Conservation (phyloP, 73 alveolate genomes). For the Paramecium octaurelia region DNA sequence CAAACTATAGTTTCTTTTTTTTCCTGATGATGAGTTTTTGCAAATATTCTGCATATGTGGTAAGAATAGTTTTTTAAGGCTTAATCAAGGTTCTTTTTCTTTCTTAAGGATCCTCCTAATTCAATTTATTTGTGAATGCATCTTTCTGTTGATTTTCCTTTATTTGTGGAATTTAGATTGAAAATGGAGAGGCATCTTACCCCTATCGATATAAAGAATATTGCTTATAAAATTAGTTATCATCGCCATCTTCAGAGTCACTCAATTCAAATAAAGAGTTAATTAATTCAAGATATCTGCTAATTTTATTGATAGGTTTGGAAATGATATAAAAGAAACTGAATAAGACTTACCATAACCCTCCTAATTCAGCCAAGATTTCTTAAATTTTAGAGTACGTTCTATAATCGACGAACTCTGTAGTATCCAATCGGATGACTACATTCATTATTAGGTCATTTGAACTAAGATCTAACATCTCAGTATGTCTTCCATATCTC, state of each 20-base stretch:
- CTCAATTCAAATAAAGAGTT: neutral
- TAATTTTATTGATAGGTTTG: neutral
- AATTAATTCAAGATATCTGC: neutral
- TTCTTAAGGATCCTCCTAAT: neutral
- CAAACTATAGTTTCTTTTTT: neutral
- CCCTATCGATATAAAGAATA: neutral
- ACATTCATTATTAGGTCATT: neutral
- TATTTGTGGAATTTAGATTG: neutral
- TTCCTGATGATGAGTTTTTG: neutral
- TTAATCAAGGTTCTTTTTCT: neutral
- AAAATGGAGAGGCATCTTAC: neutral
- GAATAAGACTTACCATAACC: constrained; percentile 31
- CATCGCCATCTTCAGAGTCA: neutral
- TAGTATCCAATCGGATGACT: neutral
- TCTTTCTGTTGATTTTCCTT: neutral
- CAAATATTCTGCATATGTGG: neutral
- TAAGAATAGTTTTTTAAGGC: neutral
- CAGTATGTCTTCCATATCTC: constrained; percentile 19
- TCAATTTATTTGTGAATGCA: neutral
- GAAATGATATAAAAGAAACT: neutral
- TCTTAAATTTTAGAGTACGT: neutral
- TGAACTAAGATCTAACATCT: neutral
- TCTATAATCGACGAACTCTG: neutral
- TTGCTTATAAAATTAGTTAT: neutral
- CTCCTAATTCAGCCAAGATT: neutral